These are phyloP conservation scores for Dalbergia cochinchinensis DNA, from an alignment of 306 rosid species.

Conservation along the genomic window DNA sequence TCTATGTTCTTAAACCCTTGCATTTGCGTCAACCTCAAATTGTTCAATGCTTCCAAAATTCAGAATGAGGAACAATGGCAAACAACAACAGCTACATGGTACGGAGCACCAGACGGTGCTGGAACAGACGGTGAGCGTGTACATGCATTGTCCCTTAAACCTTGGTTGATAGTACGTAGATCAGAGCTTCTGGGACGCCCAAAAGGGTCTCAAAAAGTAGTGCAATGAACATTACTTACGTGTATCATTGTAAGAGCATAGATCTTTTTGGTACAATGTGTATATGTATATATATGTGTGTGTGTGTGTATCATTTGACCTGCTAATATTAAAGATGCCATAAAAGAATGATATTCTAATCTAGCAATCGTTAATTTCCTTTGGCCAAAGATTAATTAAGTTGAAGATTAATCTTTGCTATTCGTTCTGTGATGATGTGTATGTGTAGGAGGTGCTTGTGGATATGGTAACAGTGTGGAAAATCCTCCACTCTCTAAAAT, in stretches of 20 bases:
- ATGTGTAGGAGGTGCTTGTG: conserved; percentile 75
- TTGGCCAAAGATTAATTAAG: not conserved
- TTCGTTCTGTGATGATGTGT: not conserved
- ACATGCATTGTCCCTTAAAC: too few species aligned
- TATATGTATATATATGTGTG: too few species aligned
- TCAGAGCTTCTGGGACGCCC: too few species aligned
- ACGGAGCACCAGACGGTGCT: conserved; percentile 52
- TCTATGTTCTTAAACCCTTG: conserved; percentile 41
- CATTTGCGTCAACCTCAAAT: conserved; percentile 49
- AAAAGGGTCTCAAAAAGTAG: too few species aligned
- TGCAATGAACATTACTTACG: too few species aligned
- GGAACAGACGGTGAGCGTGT: conserved; percentile 54
- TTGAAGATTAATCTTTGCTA: not conserved
- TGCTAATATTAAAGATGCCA: too few species aligned
- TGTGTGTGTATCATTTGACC: too few species aligned
- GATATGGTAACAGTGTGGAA: conserved; percentile 60
- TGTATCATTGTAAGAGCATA: too few species aligned
- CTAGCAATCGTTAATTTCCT: not conserved
- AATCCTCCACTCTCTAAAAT: conserved; percentile 63
- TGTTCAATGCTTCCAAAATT: conserved; percentile 14
- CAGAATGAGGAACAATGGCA: conserved; percentile 36
- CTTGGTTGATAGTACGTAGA: too few species aligned
- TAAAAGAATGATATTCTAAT: too few species aligned
- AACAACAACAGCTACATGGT: conserved; percentile 58
- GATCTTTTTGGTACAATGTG: too few species aligned